Percentiles rank a stretch among this genome's conserved stretches.
phyloP scores from a whole-genome alignment of 129 eudicot species.

The Daucus carota region DH1_v3.0 NC_030381.2:30367001-30367500 shows the following conservation, averaged over 20 bases:
- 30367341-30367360: no score
- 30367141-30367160: not conserved
- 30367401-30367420: conserved; percentile 8
- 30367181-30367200: not conserved
- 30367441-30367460: conserved; percentile 60
- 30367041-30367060: not conserved
- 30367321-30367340: no score
- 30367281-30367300: not conserved
- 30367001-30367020: not conserved
- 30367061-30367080: not conserved
- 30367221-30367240: not conserved
- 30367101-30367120: not conserved
- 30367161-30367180: not conserved
- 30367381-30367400: not conserved
- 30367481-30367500: conserved; percentile 98
- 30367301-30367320: no score
- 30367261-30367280: not conserved
- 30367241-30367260: not conserved
- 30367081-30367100: not conserved
- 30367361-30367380: not conserved
- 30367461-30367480: conserved; percentile 69
- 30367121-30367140: not conserved
- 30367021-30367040: not conserved
- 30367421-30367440: conserved; percentile 24
- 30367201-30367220: not conserved